Evolutionary conservation across 441 rosid species (phyloP).

Genomic region (Erodium trifolium): DNA sequence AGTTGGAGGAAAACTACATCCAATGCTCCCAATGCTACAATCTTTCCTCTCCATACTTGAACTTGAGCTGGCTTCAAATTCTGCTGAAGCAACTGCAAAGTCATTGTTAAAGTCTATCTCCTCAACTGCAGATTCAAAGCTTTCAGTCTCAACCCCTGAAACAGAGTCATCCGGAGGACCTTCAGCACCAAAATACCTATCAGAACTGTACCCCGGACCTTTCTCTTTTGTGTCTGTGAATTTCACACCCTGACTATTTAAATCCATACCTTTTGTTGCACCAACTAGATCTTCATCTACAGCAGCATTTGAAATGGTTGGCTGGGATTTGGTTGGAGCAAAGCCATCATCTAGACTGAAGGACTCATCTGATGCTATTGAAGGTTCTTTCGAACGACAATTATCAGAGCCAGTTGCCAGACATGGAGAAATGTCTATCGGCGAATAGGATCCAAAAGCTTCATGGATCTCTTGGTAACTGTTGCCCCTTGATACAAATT

Average conservation of each 20-base stretch:
- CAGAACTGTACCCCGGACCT: slow-evolving; percentile 26
- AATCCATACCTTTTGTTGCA: slow-evolving; percentile 59
- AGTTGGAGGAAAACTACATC: slow-evolving; percentile 27
- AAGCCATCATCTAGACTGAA: slow-evolving; percentile 26
- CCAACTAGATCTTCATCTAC: slow-evolving; percentile 48
- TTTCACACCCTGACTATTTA: slow-evolving; percentile 30
- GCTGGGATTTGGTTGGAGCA: slow-evolving; percentile 31
- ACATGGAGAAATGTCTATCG: slow-evolving; percentile 84
- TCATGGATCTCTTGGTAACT: slow-evolving; percentile 38
- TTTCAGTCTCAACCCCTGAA: slow-evolving; percentile 76
- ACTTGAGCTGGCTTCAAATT: slow-evolving; percentile 56
- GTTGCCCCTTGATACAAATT: slow-evolving; percentile 38
- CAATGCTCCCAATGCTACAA: slow-evolving; percentile 29
- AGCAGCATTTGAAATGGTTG: slow-evolving; percentile 29
- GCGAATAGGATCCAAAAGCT: slow-evolving; percentile 57
- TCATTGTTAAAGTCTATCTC: slow-evolving; percentile 54
- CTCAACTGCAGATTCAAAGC: slow-evolving; percentile 74
- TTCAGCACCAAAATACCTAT: slow-evolving; percentile 31
- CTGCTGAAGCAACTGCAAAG: slow-evolving; percentile 38
- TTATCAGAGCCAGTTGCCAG: slow-evolving; percentile 37
- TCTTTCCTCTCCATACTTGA: slow-evolving; percentile 37
- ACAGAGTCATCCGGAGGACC: slow-evolving; percentile 38
- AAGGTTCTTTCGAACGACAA: slow-evolving; percentile 38
- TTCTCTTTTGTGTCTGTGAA: slow-evolving; percentile 29
- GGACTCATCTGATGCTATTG: slow-evolving; percentile 50